Conservation (phyloP, 139 green algal genomes). For the Asterochloris erici region DNA sequence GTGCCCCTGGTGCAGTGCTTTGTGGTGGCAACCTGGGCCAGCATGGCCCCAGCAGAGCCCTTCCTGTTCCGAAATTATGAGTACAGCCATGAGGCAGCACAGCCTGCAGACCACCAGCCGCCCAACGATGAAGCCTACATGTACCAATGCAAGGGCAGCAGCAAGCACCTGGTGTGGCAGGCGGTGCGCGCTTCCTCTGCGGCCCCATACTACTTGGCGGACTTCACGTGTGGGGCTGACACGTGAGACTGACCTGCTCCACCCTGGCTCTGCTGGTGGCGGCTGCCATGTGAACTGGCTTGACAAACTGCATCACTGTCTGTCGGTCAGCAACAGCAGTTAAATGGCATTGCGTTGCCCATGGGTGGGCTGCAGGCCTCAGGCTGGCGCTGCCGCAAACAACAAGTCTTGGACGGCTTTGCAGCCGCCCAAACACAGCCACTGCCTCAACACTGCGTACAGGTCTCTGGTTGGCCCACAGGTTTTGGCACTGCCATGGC, state of each 20-base stretch:
- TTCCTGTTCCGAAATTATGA: conserved; percentile 93
- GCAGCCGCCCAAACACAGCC: no score
- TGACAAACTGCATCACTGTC: not conserved
- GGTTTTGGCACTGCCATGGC: no score
- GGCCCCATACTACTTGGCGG: conserved; percentile 87
- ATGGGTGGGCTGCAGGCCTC: not conserved
- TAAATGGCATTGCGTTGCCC: not conserved
- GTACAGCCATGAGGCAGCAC: conserved; percentile 32
- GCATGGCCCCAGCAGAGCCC: conserved; percentile 66
- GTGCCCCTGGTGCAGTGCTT: conserved; percentile 19
- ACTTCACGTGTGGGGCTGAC: conserved; percentile 57
- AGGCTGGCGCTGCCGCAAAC: not conserved
- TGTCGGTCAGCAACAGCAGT: not conserved
- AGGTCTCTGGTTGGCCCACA: no score
- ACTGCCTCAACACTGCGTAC: no score
- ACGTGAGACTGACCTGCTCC: conserved; percentile 1
- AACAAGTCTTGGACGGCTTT: not conserved
- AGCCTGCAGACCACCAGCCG: not conserved
- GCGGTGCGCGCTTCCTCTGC: conserved; percentile 88
- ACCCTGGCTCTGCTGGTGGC: not conserved
- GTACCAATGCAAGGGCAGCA: conserved; percentile 29
- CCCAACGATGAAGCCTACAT: conserved; percentile 22
- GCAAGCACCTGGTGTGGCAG: conserved; percentile 78
- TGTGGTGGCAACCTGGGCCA: conserved; percentile 78
- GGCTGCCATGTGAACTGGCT: not conserved